Conservation (phyloP, 768 basidiomycete genomes). For the Peribolospora baueri region DNA sequence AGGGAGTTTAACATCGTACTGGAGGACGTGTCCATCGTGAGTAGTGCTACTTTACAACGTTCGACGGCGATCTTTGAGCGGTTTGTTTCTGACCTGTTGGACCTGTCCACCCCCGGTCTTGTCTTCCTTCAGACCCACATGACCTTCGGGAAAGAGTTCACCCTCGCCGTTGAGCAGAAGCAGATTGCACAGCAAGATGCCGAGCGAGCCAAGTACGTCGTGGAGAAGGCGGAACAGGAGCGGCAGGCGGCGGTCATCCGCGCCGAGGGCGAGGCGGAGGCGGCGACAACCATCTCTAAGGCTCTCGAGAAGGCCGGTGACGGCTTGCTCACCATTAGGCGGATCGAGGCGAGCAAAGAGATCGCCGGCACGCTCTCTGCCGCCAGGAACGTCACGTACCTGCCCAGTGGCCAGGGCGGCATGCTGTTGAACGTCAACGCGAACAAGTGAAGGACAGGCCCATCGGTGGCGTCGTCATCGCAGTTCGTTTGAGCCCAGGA, state of each 20-base stretch:
- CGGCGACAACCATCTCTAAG: conserved; percentile 70
- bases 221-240: conserved; percentile 98
- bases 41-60: conserved; percentile 3
- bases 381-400: conserved; percentile 69
- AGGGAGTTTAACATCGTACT: conserved; percentile 86
- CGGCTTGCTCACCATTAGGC: conserved; percentile 77
- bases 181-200: conserved; percentile 99
- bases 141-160: conserved; percentile 20
- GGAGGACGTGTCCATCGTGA: conserved; percentile 80
- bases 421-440: conserved; percentile 47
- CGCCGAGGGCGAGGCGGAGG: conserved; percentile 96
- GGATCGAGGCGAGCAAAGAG: conserved; percentile 95
- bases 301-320: conserved; percentile 86
- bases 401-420: conserved; percentile 55
- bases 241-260: conserved; percentile 93
- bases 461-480: too few species aligned
- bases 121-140: conserved; percentile 20
- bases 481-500: too few species aligned
- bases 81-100: not conserved
- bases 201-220: conserved; percentile 94
- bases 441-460: too few species aligned
- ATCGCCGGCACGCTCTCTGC: conserved; percentile 58
- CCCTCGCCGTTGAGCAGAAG: conserved; percentile 82
- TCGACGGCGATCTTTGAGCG: not conserved
- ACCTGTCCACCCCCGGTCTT: not conserved